A percentile compares a stretch with the other conserved stretches of the same genome.
These are phyloP conservation scores for Delphinella strobiligena DNA, from an alignment of 2,329 filamentous ascomycete species.

Conservation along the genomic window DNA sequence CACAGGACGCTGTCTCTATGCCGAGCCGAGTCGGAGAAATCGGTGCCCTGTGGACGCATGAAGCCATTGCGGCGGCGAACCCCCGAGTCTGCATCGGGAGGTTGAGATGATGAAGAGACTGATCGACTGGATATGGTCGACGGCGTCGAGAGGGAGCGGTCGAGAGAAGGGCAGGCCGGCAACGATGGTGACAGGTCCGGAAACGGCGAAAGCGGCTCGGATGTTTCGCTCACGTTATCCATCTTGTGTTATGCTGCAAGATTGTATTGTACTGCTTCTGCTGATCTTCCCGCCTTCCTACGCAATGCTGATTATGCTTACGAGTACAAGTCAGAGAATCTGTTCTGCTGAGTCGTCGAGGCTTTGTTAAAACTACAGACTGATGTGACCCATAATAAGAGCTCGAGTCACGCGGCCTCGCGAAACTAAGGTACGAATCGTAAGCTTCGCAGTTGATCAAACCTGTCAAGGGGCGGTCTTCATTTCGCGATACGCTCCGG, in stretches of 20 bases:
- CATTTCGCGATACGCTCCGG: neutral
- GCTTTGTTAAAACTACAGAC: too few relatives aligned
- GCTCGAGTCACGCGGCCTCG: too few relatives aligned
- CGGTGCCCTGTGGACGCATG: slow-evolving; percentile 73
- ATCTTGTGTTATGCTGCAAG: neutral
- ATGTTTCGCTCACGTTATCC: neutral
- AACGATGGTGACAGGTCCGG: slow-evolving; percentile 51
- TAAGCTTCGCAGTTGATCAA: neutral
- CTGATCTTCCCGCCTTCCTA: too few relatives aligned
- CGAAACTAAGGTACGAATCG: too few relatives aligned
- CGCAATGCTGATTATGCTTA: too few relatives aligned
- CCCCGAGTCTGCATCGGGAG: slow-evolving; percentile 31
- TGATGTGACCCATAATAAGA: too few relatives aligned
- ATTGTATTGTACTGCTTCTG: too few relatives aligned
- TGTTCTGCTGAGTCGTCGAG: too few relatives aligned
- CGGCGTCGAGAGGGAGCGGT: slow-evolving; percentile 45
- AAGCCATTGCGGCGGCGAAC: slow-evolving; percentile 59
- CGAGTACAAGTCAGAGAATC: too few relatives aligned
- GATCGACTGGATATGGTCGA: slow-evolving; percentile 32
- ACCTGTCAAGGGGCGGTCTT: neutral
- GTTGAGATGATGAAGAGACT: slow-evolving; percentile 41
- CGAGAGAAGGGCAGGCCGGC: slow-evolving; percentile 46
- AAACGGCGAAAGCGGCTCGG: slow-evolving; percentile 52
- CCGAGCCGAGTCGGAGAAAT: slow-evolving; percentile 81
- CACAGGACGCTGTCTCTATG: slow-evolving; percentile 93